Conservation (phyloP, 805 yeast genomes). For the Aciculoconidium aculeatum region DNA sequence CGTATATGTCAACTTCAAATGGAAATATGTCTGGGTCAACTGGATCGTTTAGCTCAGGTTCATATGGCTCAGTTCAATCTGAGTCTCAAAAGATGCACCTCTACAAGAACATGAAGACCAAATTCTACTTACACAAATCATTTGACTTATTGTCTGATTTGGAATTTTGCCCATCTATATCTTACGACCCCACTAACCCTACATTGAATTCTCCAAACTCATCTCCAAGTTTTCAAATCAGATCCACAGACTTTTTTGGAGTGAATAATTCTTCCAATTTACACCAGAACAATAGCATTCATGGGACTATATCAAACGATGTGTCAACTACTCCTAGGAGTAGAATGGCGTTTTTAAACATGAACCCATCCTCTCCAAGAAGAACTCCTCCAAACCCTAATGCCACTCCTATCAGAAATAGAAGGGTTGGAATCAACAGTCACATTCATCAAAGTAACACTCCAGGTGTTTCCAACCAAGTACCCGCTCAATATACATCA, state of each 20-base stretch:
- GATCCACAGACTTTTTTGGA: conserved; percentile 7
- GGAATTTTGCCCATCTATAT: conserved; percentile 45
- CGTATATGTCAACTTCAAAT: too few species aligned
- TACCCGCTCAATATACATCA: conserved; percentile 4
- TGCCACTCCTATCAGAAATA: conserved; percentile 3
- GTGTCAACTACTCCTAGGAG: conserved; percentile 10
- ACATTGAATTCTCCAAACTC: conserved; percentile 7
- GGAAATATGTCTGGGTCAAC: too few species aligned
- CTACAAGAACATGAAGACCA: conserved; percentile 34
- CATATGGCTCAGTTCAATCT: too few species aligned
- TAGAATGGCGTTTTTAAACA: conserved; percentile 11
- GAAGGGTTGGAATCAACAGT: conserved; percentile 7
- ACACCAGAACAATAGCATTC: conserved; percentile 2
- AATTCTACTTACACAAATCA: conserved; percentile 57
- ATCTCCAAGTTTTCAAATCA: conserved; percentile 8
- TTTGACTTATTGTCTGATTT: conserved; percentile 67
- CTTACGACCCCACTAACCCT: conserved; percentile 5
- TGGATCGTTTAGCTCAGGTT: too few species aligned
- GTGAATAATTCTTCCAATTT: conserved; percentile 1
- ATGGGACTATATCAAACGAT: conserved; percentile 1
- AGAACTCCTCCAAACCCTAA: conserved; percentile 9
- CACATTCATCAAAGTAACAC: too few species aligned
- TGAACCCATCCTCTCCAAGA: conserved; percentile 11
- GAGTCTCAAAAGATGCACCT: conserved; percentile 10
- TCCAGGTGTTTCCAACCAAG: conserved; percentile 1